Base-by-base conservation (phyloP, 2,329 filamentous ascomycete species). In the Xylariaceae sp. region DNA sequence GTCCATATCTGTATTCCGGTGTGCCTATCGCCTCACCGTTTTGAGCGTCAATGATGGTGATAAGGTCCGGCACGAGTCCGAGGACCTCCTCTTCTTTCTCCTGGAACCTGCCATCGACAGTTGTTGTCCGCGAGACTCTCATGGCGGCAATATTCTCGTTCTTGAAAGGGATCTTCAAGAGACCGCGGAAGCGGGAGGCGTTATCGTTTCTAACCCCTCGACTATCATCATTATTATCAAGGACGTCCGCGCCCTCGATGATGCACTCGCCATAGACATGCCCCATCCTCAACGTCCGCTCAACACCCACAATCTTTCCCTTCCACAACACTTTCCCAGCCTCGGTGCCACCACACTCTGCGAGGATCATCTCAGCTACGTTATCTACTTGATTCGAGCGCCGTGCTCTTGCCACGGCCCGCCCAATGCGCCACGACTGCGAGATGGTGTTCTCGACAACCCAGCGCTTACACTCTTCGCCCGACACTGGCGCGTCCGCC, bases 141-240 rank as follows among this genome's bases (percentile, higher is more conserved):
- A 80, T 73, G 0, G 83, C 87, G n/a, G 82, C 82, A 40, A 90
- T 87, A 65, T 90, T 90, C 67, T 91, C 87, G 70, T 90, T 90
- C 74, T 89, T 89, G 76, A 90, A 90, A 0, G 87, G 87, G 45
- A 90, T 86, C 67, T 83, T 87, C 67, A 89, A 73, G 26, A 72
- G 63, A 0, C 84, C 84, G 39, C 67, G 57, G 68, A 80, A 74
- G 28, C 6, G 21, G 4, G 24, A 37, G 17, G 23, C 50, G 37
- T 24, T 34, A 11, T 31, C 12, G 39, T 17, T 14, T 14, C 5
- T 6, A 19, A 33, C 12, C 7, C 4, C 16, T 12, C 14, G 40
- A 21, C 16, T 5, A 37, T 3, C 16, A 5, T 66, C 63, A n/a
- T n/a, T n/a, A 23, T 71, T 69, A 4, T 75, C 72, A 50, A 71